Base-by-base conservation (phyloP, 2,329 filamentous ascomycete genomes). In the Colletotrichum spinosum region DNA sequence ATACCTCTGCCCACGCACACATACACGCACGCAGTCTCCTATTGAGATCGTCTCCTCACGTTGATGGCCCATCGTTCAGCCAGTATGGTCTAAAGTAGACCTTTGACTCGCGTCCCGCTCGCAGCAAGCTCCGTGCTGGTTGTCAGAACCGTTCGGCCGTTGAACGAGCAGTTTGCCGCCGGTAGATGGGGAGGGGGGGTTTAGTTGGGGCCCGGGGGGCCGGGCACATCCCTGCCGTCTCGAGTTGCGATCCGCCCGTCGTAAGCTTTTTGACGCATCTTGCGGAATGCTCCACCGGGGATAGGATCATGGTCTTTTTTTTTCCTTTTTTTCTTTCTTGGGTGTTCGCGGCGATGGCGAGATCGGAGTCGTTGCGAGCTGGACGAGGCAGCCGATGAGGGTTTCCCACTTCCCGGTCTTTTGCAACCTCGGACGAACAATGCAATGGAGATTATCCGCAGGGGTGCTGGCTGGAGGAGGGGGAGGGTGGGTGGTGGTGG, bases 361-460 rank as follows among this genome's bases (percentile, higher is more conserved):
- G 25, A 25, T 25, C 4, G 25, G 25, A 25, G 25, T 25, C 25
- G 25, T 46, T 8, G n/a, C 13, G 44, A 46, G 44, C 44, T 25
- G 44, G 8, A 10, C 15, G 6, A 4, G 44, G 44, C n/a, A 8
- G 44, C 44, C 44, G 44, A 46, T 3, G 8, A 13, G 44, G 44
- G 15, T 15, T 38, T 15, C 55, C 55, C 55, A 58, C 46, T 42
- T 58, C 17, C 55, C 55, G 46, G 39, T 10, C 4, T 8, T 15
- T 25, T 45, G 25, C 46, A 51, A 58, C 38, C 55, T 51, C 46
- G 44, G 55, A 58, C 55, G 46, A 58, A 51, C 55, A 58, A 51
- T 58, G 55, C 46, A 35, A 25, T 25, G 25, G 25, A 58, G 46
- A 44, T 17, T 44, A 39, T 17, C 17, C 17, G 17, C 25, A 25